Conservation (phyloP, 164 flowering plant genomes). For the Tetracentron sinense region DNA sequence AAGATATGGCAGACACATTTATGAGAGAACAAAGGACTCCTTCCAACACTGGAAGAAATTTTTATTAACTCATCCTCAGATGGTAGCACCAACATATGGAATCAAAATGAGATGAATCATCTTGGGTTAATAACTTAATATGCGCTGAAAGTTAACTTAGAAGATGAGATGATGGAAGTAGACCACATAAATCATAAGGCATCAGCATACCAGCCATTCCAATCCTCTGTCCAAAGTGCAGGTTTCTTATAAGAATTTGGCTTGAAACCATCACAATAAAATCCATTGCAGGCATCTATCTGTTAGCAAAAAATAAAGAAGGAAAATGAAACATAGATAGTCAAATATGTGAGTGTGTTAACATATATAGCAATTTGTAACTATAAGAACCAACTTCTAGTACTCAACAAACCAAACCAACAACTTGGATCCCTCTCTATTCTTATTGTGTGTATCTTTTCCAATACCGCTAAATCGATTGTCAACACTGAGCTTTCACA, state of each 20-base stretch:
- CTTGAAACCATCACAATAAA: constrained; percentile 81
- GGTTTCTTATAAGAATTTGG: constrained; percentile 83
- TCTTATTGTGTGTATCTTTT: no score
- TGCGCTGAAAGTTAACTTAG: background rate
- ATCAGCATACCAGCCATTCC: constrained; percentile 89
- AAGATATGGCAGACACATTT: background rate
- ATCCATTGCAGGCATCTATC: constrained; percentile 91
- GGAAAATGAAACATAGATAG: background rate
- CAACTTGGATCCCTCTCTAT: no score
- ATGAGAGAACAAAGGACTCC: background rate
- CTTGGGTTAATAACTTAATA: background rate
- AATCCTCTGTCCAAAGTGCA: constrained; percentile 85
- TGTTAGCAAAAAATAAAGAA: constrained; percentile 27
- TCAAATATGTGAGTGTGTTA: background rate
- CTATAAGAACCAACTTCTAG: no score
- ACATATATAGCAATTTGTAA: no score
- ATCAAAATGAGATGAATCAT: background rate
- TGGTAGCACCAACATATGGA: background rate
- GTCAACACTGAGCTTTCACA: no score
- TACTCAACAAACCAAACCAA: no score
- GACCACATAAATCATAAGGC: constrained; percentile 2
- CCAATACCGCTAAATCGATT: no score
- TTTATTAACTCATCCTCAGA: background rate
- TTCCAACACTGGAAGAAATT: background rate
- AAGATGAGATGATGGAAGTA: constrained; percentile 1